phyloP scores from a whole-genome alignment of 352 stramenopile species.

The Phytophthora pseudosyringae region DNA sequence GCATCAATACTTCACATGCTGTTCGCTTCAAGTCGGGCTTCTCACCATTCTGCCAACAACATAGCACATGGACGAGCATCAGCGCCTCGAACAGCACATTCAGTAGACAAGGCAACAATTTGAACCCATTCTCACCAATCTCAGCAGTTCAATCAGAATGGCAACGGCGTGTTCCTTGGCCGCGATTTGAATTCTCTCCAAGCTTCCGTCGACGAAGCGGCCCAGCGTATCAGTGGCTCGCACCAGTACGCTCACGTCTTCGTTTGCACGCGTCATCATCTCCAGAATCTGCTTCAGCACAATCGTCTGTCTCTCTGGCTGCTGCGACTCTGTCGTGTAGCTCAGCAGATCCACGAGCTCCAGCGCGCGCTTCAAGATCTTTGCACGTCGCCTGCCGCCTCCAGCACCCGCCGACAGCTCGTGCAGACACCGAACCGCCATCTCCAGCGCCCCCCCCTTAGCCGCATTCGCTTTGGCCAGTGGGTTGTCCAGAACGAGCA shows the following conservation, averaged over 20 bases:
- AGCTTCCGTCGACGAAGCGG: constrained; percentile 40
- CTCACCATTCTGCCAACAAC: constrained; percentile 17
- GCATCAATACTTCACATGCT: constrained; percentile 44
- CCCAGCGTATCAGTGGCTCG: constrained; percentile 47
- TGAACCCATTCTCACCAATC: constrained; percentile 19
- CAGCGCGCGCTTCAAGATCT: constrained; percentile 49
- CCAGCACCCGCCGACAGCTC: constrained; percentile 19
- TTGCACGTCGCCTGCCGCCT: constrained; percentile 41
- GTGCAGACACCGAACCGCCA: constrained; percentile 35
- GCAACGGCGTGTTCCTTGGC: constrained; percentile 39
- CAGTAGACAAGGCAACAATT: not conserved
- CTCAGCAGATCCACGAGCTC: constrained; percentile 47
- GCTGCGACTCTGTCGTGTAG: constrained; percentile 19
- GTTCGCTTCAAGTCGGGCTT: constrained; percentile 49
- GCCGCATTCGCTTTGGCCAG: constrained; percentile 17
- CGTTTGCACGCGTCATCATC: constrained; percentile 35
- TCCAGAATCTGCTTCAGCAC: constrained; percentile 37
- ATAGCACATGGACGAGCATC: constrained; percentile 3
- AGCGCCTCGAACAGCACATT: not conserved
- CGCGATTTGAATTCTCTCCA: constrained; percentile 38
- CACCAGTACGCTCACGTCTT: constrained; percentile 48
- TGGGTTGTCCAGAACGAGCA: constrained; percentile 40
- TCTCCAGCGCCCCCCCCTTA: constrained; percentile 34
- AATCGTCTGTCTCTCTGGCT: constrained; percentile 23
- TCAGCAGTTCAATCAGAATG: constrained; percentile 45